phyloP scores from a whole-genome alignment of 805 yeast genomes.

The Hanseniaspora lachancei region DNA sequence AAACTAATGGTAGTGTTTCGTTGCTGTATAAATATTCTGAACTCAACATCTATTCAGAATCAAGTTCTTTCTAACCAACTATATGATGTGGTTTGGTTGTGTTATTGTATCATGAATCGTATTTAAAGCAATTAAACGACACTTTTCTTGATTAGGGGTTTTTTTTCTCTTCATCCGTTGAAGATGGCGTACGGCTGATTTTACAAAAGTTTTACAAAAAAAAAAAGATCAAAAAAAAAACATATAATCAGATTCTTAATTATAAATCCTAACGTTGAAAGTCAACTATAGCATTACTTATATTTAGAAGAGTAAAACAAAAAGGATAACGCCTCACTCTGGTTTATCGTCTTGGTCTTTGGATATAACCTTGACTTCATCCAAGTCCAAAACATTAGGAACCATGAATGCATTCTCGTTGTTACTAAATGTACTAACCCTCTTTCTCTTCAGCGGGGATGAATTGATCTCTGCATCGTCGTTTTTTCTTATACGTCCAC shows the following conservation, averaged over 20 bases:
- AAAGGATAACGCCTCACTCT: no score
- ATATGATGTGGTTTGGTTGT: no score
- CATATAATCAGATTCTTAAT: no score
- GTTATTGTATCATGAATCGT: no score
- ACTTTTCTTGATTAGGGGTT: no score
- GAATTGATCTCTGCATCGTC: constrained; percentile 6
- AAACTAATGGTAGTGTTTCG: neutral
- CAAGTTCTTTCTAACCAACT: neutral
- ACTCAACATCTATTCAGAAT: neutral
- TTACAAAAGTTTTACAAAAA: no score
- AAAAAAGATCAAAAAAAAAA: no score
- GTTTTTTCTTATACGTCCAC: neutral
- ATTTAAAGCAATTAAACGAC: no score
- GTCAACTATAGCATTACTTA: no score
- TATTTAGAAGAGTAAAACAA: neutral
- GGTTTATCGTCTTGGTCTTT: neutral
- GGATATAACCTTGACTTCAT: neutral
- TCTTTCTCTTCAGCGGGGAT: constrained; percentile 8
- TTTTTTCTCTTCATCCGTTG: no score
- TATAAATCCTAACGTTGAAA: no score
- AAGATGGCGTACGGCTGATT: no score
- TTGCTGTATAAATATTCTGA: neutral
- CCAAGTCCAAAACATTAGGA: constrained; percentile 6
- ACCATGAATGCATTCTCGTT: neutral
- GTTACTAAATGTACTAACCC: neutral